A percentile compares a stretch with the other conserved stretches of the same genome.
phyloP scores from a whole-genome alignment of 2,329 filamentous ascomycete genomes.

The Colletotrichum lupini region DNA sequence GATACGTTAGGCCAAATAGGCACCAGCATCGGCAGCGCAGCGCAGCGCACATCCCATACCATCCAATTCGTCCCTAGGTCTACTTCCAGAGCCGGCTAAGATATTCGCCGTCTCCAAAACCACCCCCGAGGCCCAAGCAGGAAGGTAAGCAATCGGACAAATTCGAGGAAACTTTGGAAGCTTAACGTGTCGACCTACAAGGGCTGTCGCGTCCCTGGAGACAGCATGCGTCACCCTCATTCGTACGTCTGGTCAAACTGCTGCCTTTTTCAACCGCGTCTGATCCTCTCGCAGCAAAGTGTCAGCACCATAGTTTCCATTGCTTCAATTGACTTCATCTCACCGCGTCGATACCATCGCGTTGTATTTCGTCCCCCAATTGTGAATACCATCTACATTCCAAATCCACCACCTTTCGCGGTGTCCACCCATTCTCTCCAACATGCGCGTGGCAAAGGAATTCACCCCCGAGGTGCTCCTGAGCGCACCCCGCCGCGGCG shows the following conservation, averaged over 20 bases:
- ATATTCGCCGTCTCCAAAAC: background rate
- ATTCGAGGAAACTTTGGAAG: background rate
- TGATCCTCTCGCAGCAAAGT: background rate
- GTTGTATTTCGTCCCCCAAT: background rate
- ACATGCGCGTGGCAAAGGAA: conserved; percentile 37
- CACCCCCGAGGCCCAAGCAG: background rate
- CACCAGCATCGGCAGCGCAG: background rate
- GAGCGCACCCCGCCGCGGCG: conserved; percentile 42
- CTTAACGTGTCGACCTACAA: background rate
- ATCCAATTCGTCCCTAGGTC: background rate
- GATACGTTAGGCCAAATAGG: background rate
- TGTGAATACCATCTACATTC: background rate
- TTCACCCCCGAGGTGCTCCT: conserved; percentile 48
- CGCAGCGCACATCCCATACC: background rate
- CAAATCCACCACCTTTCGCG: background rate
- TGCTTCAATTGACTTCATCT: background rate
- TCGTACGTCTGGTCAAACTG: conserved; percentile 11
- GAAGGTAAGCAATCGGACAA: conserved; percentile 10
- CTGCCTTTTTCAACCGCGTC: background rate
- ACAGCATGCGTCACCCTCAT: conserved; percentile 28
- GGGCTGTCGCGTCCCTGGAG: conserved; percentile 24
- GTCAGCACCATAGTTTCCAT: too few relatives aligned
- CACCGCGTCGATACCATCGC: background rate
- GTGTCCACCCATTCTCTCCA: background rate
- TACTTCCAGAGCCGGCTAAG: background rate